A percentile compares a stretch with the other conserved stretches of the same genome.
These are phyloP conservation scores for Monosporascus sp. DNA, from an alignment of 2,329 filamentous ascomycete genomes.

Conservation along the genomic window DNA sequence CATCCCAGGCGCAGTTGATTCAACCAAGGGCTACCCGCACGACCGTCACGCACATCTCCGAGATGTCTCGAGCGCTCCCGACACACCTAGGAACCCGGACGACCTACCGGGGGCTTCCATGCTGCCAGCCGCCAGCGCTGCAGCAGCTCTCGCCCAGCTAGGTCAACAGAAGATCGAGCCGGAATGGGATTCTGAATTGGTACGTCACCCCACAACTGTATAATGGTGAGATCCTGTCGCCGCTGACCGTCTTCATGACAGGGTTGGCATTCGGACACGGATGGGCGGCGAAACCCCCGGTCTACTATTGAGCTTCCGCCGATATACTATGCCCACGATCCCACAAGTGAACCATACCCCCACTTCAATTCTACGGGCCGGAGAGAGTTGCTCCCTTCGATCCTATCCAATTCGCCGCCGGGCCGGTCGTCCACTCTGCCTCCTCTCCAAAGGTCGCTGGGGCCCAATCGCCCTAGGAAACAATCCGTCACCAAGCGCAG, in stretches of 20 bases:
- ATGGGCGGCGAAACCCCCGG: conserved; percentile 58
- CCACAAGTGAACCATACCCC: conserved; percentile 70
- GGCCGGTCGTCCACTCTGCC: conserved; percentile 85
- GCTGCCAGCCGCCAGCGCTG: conserved; percentile 69
- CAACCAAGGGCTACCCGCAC: conserved; percentile 46
- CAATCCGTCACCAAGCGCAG: conserved; percentile 79
- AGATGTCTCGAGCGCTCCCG: conserved; percentile 62
- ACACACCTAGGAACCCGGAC: conserved; percentile 63
- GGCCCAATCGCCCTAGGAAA: conserved; percentile 71
- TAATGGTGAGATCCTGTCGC: conserved; percentile 6
- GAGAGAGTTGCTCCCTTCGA: conserved; percentile 76
- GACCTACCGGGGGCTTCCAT: conserved; percentile 61
- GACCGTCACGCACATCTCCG: conserved; percentile 64
- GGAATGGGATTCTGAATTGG: conserved; percentile 74
- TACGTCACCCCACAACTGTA: conserved; percentile 37
- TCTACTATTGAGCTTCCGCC: conserved; percentile 70
- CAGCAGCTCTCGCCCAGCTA: conserved; percentile 81
- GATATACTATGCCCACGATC: conserved; percentile 54
- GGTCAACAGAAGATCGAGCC: conserved; percentile 69
- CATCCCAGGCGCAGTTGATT: conserved; percentile 9
- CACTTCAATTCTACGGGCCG: conserved; percentile 55
- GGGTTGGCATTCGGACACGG: conserved; percentile 69
- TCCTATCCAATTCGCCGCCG: conserved; percentile 74
- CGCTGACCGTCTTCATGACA: conserved; percentile 28
- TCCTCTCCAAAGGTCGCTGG: conserved; percentile 70